Evolutionary conservation across 257 asterid species (phyloP), one percentile per base, ranked within the genome.

Genomic region (Jaltomata sinuosa): DNA sequence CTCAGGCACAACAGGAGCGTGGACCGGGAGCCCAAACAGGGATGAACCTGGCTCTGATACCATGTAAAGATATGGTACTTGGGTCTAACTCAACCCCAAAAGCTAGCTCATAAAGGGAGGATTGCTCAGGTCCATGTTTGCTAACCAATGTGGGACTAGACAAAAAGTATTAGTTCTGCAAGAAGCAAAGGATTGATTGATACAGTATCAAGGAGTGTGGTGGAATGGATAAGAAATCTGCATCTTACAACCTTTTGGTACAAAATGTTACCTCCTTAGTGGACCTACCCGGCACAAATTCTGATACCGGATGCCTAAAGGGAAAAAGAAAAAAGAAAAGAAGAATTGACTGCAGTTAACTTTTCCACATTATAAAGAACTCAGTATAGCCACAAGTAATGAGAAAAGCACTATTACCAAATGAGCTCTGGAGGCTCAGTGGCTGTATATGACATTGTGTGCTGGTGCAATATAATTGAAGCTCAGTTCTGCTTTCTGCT

Each of bases 381-480:
- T 21, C 50, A 14, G 72, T 36, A n/a, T 72, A 80, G 52, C 84
- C 71, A 80, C 25, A 55, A 36, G 84, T n/a, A 55, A 55, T 34
- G 67, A 72, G 15, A 80, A 34, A 80, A 80, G 12, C 38, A 36
- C 53, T 34, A 80, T 27, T 77, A 50, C 62, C 81, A 49, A n/a
- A 77, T 8, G 15, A 55, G 38, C 32, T 49, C 53, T 55, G 36
- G 83, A 16, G 55, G 71, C 84, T 80, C 71, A 55, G 36, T 21
- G 53, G 54, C 72, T 8, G 27, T 16, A 18, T n/a, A 36, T 59
- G 54, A 36, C 71, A 21, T 34, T 36, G 67, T 34, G 84, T 22
- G 72, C 81, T 80, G 72, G 50, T 36, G 84, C 72, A 80, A 59
- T 80, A 80, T 80, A 21, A 55, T 80, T 80, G 72, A 80, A 55